Conservation (phyloP, 805 yeast species). For the Tetrapisispora taiwanensis region DNA sequence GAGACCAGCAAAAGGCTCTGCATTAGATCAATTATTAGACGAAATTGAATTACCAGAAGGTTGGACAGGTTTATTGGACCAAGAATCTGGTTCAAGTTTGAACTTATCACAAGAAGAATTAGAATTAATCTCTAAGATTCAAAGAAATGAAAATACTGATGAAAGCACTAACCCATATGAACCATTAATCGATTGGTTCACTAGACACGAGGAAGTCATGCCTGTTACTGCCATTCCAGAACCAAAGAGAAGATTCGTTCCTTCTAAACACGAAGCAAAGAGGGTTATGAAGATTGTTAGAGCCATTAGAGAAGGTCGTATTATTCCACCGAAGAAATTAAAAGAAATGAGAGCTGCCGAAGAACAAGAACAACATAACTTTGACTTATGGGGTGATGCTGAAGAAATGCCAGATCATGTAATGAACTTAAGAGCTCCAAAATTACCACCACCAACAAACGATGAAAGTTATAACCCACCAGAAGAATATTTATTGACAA, state of each 20-base stretch:
- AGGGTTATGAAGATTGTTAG: slow-evolving; percentile 91
- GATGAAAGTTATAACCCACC: slow-evolving; percentile 98
- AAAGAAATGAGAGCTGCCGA: slow-evolving; percentile 40
- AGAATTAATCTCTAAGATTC: slow-evolving; percentile 78
- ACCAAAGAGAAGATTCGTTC: slow-evolving; percentile 93
- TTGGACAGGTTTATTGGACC: slow-evolving; percentile 94
- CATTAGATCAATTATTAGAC: slow-evolving; percentile 82
- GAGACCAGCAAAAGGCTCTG: slow-evolving; percentile 97
- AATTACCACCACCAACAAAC: slow-evolving; percentile 88
- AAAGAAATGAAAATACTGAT: slow-evolving; percentile 73
- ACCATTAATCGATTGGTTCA: slow-evolving; percentile 93
- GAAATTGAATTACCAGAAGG: slow-evolving; percentile 93
- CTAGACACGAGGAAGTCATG: slow-evolving; percentile 73
- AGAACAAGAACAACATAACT: slow-evolving; percentile 41
- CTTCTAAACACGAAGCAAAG: slow-evolving; percentile 94
- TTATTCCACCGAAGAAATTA: slow-evolving; percentile 59
- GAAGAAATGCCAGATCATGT: slow-evolving; percentile 57
- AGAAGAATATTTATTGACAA: slow-evolving; percentile 75
- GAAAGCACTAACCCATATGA: slow-evolving; percentile 79
- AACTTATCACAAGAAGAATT: slow-evolving; percentile 80
- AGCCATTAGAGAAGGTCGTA: slow-evolving; percentile 94
- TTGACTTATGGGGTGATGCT: slow-evolving; percentile 81
- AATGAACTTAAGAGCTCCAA: slow-evolving; percentile 92
- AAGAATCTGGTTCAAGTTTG: slow-evolving; percentile 74
- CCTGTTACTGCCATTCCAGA: slow-evolving; percentile 92